These are phyloP conservation scores for Melastoma candidum DNA, from an alignment of 441 rosid species.

Conservation along the genomic window DNA sequence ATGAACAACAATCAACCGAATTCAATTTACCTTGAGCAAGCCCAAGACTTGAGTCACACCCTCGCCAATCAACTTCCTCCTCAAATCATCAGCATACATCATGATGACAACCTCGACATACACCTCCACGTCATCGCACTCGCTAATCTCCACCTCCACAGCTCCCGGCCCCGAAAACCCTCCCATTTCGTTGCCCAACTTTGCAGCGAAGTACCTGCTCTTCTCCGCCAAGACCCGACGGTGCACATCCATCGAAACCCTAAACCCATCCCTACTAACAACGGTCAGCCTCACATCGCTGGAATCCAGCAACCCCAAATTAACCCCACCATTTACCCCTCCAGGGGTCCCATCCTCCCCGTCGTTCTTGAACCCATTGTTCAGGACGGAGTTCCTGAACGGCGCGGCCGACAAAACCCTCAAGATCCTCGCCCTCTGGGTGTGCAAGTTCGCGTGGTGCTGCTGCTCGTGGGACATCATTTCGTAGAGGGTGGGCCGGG, in stretches of 20 bases:
- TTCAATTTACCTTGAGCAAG: slow-evolving; percentile 65
- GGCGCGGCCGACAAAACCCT: slow-evolving; percentile 42
- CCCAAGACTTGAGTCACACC: slow-evolving; percentile 59
- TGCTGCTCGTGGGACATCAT: slow-evolving; percentile 83
- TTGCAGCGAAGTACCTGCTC: slow-evolving; percentile 73
- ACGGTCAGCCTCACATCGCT: slow-evolving; percentile 71
- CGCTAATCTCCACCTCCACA: slow-evolving; percentile 69
- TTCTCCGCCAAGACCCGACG: slow-evolving; percentile 54
- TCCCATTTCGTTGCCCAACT: slow-evolving; percentile 41
- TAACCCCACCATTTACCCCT: slow-evolving; percentile 15
- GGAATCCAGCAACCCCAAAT: slow-evolving; percentile 15
- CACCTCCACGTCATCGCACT: slow-evolving; percentile 84
- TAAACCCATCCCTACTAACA: slow-evolving; percentile 59
- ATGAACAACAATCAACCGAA: background rate
- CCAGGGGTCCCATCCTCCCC: too few species aligned
- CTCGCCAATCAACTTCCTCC: slow-evolving; percentile 60
- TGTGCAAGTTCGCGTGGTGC: slow-evolving; percentile 31
- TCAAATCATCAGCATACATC: slow-evolving; percentile 81
- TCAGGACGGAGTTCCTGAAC: slow-evolving; percentile 27
- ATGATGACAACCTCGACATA: slow-evolving; percentile 78
- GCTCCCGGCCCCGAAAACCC: slow-evolving; percentile 44
- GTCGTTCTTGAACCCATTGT: too few species aligned
- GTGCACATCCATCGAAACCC: slow-evolving; percentile 69
- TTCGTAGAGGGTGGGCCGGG: slow-evolving; percentile 67
- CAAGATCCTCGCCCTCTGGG: slow-evolving; percentile 42